phyloP scores from a whole-genome alignment of 2,329 filamentous ascomycete genomes.

The Apiospora hydei region DNA sequence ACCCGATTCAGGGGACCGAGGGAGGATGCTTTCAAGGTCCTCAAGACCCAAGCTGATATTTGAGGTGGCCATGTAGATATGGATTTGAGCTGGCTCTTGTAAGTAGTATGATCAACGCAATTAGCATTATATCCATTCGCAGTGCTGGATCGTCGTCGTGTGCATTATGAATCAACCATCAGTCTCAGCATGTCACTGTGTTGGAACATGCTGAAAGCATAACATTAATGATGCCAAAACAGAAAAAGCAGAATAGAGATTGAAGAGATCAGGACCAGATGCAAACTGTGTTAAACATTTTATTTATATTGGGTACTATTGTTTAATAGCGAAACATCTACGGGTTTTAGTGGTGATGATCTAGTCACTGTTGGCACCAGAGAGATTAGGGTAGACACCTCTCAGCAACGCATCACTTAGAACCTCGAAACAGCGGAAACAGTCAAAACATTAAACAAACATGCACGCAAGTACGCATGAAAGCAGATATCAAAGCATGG shows the following conservation, averaged over 20 bases:
- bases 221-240: no score
- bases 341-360: neutral
- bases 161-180: neutral
- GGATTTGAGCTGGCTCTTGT: neutral
- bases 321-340: neutral
- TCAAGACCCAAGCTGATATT: conserved; percentile 33
- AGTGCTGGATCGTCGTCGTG: neutral
- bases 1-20: conserved; percentile 56
- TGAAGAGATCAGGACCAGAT: no score
- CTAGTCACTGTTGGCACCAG: neutral
- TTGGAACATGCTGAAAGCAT: no score
- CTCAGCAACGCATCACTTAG: neutral
- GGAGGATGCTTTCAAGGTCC: conserved; percentile 41
- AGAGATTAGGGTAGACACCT: neutral
- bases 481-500: neutral
- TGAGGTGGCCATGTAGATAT: neutral
- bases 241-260: no score
- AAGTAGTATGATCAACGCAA: neutral
- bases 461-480: neutral
- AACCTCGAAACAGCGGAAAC: neutral
- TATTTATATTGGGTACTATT: neutral
- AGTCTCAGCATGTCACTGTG: no score
- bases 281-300: neutral
- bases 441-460: neutral
- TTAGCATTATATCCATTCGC: neutral